A percentile compares a stretch with the other conserved stretches of the same genome.
phyloP scores from a whole-genome alignment of 192 early-diverging fungal species.

The Obelidium mucronatum region DNA sequence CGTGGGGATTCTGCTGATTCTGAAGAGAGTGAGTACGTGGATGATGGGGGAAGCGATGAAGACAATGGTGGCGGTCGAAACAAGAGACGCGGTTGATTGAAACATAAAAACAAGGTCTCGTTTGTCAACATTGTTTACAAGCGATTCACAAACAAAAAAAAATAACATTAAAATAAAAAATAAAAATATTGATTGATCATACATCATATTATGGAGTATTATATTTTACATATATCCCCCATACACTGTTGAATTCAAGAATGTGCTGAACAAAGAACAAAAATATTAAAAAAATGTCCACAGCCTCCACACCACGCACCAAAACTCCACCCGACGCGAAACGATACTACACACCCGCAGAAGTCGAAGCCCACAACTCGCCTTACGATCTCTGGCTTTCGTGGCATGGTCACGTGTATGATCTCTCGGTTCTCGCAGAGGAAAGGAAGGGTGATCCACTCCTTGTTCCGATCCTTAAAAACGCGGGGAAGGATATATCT shows the following conservation, averaged over 20 bases:
- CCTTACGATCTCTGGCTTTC: slow-evolving; percentile 63
- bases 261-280: no score
- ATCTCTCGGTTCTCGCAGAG: slow-evolving; percentile 51
- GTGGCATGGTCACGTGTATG: slow-evolving; percentile 63
- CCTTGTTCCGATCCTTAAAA: slow-evolving; percentile 57
- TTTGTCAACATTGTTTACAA: no score
- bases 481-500: slow-evolving; percentile 68
- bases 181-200: no score
- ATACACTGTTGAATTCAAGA: no score
- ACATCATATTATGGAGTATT: no score
- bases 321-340: slow-evolving; percentile 33
- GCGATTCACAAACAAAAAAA: no score
- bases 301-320: slow-evolving; percentile 9
- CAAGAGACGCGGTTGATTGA: no score
- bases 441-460: slow-evolving; percentile 51
- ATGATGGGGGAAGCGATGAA: background rate
- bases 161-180: no score
- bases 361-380: slow-evolving; percentile 62
- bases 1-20: background rate
- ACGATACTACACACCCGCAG: slow-evolving; percentile 42
- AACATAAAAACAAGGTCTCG: no score
- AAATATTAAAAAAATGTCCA: background rate
- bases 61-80: no score
- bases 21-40: slow-evolving; percentile 5
- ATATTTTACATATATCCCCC: no score